These are phyloP conservation scores for Kwoniella bestiolae DNA, from an alignment of 768 basidiomycete genomes.

Conservation along the genomic window DNA sequence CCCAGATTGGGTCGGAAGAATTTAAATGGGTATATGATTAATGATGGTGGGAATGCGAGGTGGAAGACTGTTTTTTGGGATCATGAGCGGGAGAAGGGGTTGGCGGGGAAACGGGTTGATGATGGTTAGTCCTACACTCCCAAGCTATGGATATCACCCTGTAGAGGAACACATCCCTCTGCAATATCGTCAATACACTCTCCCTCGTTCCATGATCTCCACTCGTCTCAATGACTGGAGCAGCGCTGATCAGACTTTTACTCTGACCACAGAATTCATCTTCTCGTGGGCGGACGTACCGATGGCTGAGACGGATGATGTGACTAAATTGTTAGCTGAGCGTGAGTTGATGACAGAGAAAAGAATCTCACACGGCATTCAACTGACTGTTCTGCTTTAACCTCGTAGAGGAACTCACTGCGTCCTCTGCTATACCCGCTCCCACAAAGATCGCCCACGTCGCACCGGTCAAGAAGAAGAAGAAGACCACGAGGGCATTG, in stretches of 20 bases:
- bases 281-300: conserved; percentile 34
- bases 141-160: not conserved
- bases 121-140: conserved; percentile 34
- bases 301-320: conserved; percentile 35
- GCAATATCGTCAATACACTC: too few relatives aligned
- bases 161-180: too few relatives aligned
- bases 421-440: conserved; percentile 23
- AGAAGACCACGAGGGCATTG: conserved; percentile 23
- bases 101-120: conserved; percentile 42
- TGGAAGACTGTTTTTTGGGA: conserved; percentile 49
- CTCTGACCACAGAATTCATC: conserved; percentile 29
- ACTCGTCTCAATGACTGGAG: too few relatives aligned
- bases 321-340: conserved; percentile 31
- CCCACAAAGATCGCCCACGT: conserved; percentile 23
- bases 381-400: not conserved
- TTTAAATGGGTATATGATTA: conserved; percentile 35
- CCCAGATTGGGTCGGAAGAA: conserved; percentile 41
- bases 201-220: too few relatives aligned
- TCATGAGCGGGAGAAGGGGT: conserved; percentile 40
- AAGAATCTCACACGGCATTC: not conserved
- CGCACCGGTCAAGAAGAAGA: conserved; percentile 35
- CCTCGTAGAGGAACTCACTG: conserved; percentile 33
- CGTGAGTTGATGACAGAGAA: conserved; percentile 19
- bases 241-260: not conserved
- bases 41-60: conserved; percentile 32